Evolutionary conservation across 768 basidiomycete species (phyloP), one percentile per base, ranked within the genome.

Genomic region (Tremella yokohamensis): DNA sequence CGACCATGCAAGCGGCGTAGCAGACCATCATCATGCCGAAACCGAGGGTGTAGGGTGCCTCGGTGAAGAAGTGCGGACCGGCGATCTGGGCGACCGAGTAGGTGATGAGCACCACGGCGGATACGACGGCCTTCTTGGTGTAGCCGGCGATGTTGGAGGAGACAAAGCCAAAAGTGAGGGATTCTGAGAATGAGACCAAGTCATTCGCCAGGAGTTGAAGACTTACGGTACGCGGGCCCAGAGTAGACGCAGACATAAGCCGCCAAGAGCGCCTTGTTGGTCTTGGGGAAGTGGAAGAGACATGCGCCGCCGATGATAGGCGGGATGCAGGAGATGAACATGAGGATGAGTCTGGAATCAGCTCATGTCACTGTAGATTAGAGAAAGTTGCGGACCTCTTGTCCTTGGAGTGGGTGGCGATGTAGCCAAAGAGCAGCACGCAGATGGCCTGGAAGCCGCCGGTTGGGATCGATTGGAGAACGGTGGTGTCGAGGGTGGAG

Each of bases 401-500:
- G 22, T 45, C 42, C 22, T 45, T 45, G 42, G n/a, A 6, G 22
- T 45, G 42, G n/a, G 42, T 45, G 22, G 42, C 42, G 42, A 45
- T 45, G 22, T 45, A 45, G 22, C 42, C 42, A 16, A 22, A n/a
- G n/a, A n/a, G n/a, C n/a, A 45, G n/a, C 6, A 22, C 22, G 22
- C n/a, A 18, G 42, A 45, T n/a, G 42, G 22, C n/a, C 22, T 45
- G 42, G 22, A 45, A 45, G 22, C n/a, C 42, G n/a, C 42, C 42
- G n/a, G 42, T 45, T 6, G 42, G 42, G 4, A 45, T 22, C 6
- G 42, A n/a, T 16, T 45, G 42, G 6, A 45, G 15, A 8, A 45
- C 42, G 42, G 42, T 45, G 22, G 42, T 45, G 42, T 45, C n/a
- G 22, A 45, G 42, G 6, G 42, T 45, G 22, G n/a, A 18, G 63